Conservation (phyloP, 2,329 filamentous ascomycete genomes). For the Dactylonectria estremocensis region DNA sequence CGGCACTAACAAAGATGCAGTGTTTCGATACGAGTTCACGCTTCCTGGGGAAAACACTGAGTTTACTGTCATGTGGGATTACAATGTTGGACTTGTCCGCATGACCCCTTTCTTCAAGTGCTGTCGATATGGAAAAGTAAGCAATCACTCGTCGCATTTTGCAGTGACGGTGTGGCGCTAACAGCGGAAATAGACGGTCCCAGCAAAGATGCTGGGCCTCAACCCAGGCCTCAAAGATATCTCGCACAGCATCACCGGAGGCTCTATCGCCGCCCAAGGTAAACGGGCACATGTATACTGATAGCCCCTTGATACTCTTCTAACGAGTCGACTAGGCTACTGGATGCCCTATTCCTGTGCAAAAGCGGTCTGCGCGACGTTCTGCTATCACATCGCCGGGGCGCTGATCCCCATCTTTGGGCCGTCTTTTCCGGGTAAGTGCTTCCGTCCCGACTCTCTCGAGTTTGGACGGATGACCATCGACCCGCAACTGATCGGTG, state of each 20-base stretch:
- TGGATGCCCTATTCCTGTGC: conserved; percentile 96
- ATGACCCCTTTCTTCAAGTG: conserved; percentile 97
- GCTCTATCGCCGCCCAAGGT: conserved; percentile 92
- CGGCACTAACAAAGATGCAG: conserved; percentile 24
- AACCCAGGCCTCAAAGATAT: conserved; percentile 92
- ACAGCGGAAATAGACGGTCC: conserved; percentile 78
- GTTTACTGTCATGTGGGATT: conserved; percentile 95
- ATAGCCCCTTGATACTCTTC: conserved; percentile 5
- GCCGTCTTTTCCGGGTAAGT: conserved; percentile 81
- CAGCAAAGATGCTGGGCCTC: conserved; percentile 83
- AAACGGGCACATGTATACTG: conserved; percentile 48
- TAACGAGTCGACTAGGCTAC: conserved; percentile 76
- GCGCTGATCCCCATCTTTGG: conserved; percentile 94
- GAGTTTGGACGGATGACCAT: conserved; percentile 79
- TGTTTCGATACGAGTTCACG: conserved; percentile 78
- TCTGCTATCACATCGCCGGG: conserved; percentile 87
- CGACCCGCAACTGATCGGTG: conserved; percentile 66
- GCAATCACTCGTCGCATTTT: conserved; percentile 20
- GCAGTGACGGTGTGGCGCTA: conserved; percentile 24
- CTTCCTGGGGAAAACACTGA: conserved; percentile 76
- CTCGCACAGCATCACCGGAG: conserved; percentile 94
- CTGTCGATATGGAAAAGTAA: conserved; percentile 87
- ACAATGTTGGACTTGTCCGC: conserved; percentile 92
- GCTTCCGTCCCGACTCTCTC: conserved; percentile 75
- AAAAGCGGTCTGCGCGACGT: conserved; percentile 88